Base-by-base conservation (phyloP, 768 basidiomycete species). In the Leccinellum rugosiceps region DNA sequence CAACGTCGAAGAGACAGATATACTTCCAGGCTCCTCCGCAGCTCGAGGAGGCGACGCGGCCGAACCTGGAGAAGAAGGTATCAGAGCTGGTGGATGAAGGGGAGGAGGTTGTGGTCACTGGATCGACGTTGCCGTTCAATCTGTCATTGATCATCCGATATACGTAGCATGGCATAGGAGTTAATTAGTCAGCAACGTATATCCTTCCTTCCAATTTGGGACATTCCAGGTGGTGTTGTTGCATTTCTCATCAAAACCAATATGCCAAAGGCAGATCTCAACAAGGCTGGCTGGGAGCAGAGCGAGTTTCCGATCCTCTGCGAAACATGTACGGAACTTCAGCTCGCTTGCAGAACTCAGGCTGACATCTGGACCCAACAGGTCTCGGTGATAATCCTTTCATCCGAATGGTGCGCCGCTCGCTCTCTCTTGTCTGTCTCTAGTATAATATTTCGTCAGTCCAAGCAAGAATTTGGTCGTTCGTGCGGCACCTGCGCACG, bases 401-500 rank as follows among this genome's bases (percentile, higher is more conserved):
- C 76, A 83, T 96, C 52, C 85, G 93, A 62, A 98, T 98, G 94
- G 94, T 94, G 62, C 63, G 84, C 25, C 32, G 25, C 45, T 14
- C 44, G 38, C 60, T 54, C 19, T 6, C 26, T 41, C 2, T 41
- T 57, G 46, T 43, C 4, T 56, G 15, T 26, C 41, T 50, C 50
- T 17, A 66, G 1, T 19, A 17, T 17, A 66, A 0, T 19, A 17
- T 5, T 28, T 45, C 32, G 88, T 88, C 88, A 98, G 96, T 93
- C 92, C 6, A 98, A 98, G 75, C 97, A 98, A 82, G 90, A 94
- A 68, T 96, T 90, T 61, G 97, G 94, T 4, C 83, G 90, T 26
- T 94, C 94, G 53, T 99, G 97, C 74, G 98, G 98, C 62, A 96
- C 96, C 53, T 99, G 97, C 69, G 94, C 94, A 3, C 83, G 97